Evolutionary conservation across 345 rosid genomes (phyloP), one percentile per base, ranked within the genome.

Genomic region (Camelina laxa): DNA sequence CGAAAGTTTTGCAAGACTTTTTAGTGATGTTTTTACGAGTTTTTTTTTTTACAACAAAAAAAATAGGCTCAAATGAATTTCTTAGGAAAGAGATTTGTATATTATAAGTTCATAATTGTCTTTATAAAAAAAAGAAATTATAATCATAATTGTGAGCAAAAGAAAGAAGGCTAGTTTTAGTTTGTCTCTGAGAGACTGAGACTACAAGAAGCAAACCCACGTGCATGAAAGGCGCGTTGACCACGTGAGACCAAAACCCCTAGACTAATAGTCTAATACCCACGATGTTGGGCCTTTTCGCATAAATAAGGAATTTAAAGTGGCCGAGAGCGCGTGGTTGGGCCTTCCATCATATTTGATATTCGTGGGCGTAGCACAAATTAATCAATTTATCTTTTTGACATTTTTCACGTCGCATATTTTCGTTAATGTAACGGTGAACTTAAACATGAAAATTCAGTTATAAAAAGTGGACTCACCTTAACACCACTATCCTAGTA

Each of bases 381-480:
- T 30, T 31, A 31, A 16, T 72, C 15, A 36, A 27, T 21, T 33
- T 60, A 9, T 5, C 1, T 50, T 4, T 50, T 8, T 12, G 56
- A 14, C 3, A 69, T 27, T 1, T 1, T 19, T 55, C 15, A 12
- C 15, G 31, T 57, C 15, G 14, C 13, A 0, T 9, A 2, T 11
- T 11, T 42, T 3, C 13, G 30, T 27, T 27, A 27, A 27, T 27
- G 9, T 9, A 49, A 22, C 21, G 6, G 27, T 51, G 22, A 62
- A 24, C 33, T 13, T 24, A 20, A 45, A 48, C 30, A 5, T 0
- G 14, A 7, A 0, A 45, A n/a, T 27, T 27, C 16, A 31, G 11
- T 65, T 48, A 65, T 11, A 19, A 49, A 51, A 24, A 24, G 10
- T 53, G 45, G 63, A 72, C 69, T 39, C 4, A 36, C 41, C 51